These are phyloP conservation scores for Torulaspora franciscae DNA, from an alignment of 805 yeast species.

Conservation along the genomic window DNA sequence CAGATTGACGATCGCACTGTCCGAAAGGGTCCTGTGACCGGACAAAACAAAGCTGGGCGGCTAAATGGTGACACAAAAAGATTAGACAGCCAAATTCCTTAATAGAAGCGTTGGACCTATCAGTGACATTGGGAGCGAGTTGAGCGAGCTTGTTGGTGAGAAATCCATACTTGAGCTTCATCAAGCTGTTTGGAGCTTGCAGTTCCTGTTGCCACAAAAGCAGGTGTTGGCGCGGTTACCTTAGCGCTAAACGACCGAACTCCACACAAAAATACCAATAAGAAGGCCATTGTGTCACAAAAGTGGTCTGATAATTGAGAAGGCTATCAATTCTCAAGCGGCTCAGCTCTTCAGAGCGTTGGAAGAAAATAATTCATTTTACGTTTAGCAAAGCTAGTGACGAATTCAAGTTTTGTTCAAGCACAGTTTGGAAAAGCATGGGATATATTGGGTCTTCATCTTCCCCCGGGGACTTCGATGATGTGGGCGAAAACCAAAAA, in stretches of 20 bases:
- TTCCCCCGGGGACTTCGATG: not conserved
- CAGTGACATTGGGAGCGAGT: no score
- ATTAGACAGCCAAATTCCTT: not conserved
- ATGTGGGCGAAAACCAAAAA: not conserved
- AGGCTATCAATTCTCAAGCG: not conserved
- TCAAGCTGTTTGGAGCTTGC: not conserved
- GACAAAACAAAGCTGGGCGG: constrained; percentile 10
- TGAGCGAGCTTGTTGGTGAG: not conserved
- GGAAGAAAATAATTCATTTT: not conserved
- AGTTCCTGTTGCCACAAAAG: not conserved
- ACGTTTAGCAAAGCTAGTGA: not conserved
- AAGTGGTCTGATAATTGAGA: not conserved
- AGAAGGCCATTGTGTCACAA: not conserved
- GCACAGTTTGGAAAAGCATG: not conserved
- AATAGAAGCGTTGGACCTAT: not conserved
- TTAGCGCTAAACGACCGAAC: not conserved
- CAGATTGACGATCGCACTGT: constrained; percentile 6
- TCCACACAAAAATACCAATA: not conserved
- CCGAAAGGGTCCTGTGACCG: constrained; percentile 1
- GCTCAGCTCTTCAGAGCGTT: not conserved
- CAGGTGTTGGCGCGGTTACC: not conserved
- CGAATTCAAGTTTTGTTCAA: not conserved
- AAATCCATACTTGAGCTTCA: no score
- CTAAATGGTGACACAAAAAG: constrained; percentile 5
- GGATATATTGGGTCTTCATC: not conserved